These are phyloP conservation scores for Didymella arachidicola DNA, from an alignment of 2,329 filamentous ascomycete species.

Conservation along the genomic window DNA sequence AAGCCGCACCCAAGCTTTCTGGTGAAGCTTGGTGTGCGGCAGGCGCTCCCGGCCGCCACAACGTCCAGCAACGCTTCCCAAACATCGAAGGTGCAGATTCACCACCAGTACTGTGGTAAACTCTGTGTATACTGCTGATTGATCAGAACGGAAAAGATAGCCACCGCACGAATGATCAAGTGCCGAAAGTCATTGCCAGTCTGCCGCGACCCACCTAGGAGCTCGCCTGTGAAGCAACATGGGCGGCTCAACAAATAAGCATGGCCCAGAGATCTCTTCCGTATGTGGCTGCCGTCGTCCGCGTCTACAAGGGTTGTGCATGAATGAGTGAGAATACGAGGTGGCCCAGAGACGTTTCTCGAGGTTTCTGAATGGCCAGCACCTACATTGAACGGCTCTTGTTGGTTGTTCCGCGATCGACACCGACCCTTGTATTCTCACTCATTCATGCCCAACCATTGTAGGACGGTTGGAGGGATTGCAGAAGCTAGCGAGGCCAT, in stretches of 20 bases:
- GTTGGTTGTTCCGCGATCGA: too few relatives aligned
- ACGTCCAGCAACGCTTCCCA: not conserved
- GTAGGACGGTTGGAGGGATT: conserved; percentile 12
- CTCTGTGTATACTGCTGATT: conserved; percentile 4
- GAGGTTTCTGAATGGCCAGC: too few relatives aligned
- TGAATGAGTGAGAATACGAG: too few relatives aligned
- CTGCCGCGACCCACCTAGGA: conserved; percentile 10
- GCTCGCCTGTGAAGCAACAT: conserved; percentile 10
- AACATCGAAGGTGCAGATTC: not conserved
- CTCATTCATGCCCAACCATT: too few relatives aligned
- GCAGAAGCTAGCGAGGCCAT: conserved; percentile 21
- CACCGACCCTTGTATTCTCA: too few relatives aligned
- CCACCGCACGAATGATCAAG: conserved; percentile 1
- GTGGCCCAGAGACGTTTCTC: too few relatives aligned
- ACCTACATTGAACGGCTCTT: too few relatives aligned
- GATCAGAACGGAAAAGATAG: not conserved
- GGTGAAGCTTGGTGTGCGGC: conserved; percentile 11
- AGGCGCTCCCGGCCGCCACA: conserved; percentile 4
- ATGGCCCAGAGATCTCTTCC: conserved; percentile 7
- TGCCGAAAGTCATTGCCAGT: conserved; percentile 15
- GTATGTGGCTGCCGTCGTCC: conserved; percentile 22
- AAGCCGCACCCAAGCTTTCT: conserved; percentile 14
- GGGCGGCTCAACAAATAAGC: conserved; percentile 17
- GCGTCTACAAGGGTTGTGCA: too few relatives aligned
- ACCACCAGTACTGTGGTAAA: not conserved